A percentile compares a stretch with the other conserved stretches of the same genome.
Conservation (phyloP, 2,329 filamentous ascomycete species). For the Trichothecium sympodiale region DNA sequence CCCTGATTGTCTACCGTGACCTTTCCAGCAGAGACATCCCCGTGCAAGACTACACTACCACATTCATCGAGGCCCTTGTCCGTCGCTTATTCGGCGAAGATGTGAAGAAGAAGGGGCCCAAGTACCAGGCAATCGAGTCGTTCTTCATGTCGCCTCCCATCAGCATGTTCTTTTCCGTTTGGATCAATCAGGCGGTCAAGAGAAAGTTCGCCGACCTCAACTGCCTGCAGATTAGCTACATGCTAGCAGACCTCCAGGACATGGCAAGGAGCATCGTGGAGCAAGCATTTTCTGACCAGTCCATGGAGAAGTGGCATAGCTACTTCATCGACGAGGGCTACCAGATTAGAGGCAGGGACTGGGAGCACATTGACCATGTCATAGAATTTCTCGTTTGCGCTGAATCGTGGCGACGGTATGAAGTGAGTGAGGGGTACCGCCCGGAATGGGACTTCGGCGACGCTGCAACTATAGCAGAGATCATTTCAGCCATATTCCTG, state of each 20-base stretch:
- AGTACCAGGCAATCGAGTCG: background rate
- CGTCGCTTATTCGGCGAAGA: background rate
- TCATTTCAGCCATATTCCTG: constrained; percentile 8
- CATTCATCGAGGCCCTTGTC: constrained; percentile 1
- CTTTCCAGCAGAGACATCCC: background rate
- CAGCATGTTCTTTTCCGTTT: background rate
- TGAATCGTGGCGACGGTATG: constrained; percentile 7
- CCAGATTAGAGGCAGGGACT: background rate
- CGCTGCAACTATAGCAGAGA: constrained; percentile 1
- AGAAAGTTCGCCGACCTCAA: background rate
- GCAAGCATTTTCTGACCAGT: background rate
- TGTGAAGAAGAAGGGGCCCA: background rate
- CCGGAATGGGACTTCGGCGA: constrained; percentile 4
- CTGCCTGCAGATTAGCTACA: background rate
- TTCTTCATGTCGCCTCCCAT: constrained; percentile 4
- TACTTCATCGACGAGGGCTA: background rate
- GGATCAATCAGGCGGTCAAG: background rate
- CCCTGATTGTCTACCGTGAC: background rate
- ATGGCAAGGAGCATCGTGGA: background rate
- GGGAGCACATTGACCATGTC: constrained; percentile 1
- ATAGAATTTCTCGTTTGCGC: constrained; percentile 3
- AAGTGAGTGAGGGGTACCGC: background rate
- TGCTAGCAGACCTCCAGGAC: background rate
- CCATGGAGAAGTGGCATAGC: background rate
- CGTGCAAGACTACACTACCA: background rate